Conservation (phyloP, 2,329 filamentous ascomycete species). For the Gliomastix tumulicola region DNA sequence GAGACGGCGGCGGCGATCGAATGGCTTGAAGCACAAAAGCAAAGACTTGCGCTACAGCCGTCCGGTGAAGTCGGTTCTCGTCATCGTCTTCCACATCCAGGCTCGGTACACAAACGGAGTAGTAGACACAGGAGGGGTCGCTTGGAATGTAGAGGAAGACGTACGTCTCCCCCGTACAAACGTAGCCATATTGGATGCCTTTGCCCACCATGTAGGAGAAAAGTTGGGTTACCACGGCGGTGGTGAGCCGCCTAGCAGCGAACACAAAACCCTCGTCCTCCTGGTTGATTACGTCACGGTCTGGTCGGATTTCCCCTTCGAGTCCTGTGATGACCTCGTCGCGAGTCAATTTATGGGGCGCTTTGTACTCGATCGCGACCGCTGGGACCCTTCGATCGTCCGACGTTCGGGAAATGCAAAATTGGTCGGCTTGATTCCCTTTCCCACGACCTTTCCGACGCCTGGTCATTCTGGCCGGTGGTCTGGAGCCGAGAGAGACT, state of each 20-base stretch:
- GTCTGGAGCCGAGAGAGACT: conserved; percentile 11
- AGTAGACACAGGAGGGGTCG: conserved; percentile 23
- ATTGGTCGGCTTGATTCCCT: conserved; percentile 1
- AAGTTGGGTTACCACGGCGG: conserved; percentile 28
- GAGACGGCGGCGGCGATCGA: too few species aligned
- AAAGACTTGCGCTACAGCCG: too few species aligned
- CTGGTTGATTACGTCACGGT: conserved; percentile 21
- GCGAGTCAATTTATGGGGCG: conserved; percentile 25
- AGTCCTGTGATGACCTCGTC: conserved; percentile 24
- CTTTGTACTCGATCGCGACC: conserved; percentile 27
- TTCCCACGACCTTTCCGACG: too few species aligned
- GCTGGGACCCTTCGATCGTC: conserved; percentile 11
- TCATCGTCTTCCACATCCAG: conserved; percentile 24
- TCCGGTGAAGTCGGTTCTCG: too few species aligned
- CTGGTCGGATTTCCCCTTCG: conserved; percentile 20
- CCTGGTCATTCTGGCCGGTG: too few species aligned
- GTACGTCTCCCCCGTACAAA: conserved; percentile 22
- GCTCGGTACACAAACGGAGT: conserved; percentile 20
- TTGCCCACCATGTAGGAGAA: conserved; percentile 27
- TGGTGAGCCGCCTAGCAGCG: conserved; percentile 16
- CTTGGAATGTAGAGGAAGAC: conserved; percentile 24
- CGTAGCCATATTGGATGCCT: conserved; percentile 17
- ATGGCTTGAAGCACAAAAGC: too few species aligned
- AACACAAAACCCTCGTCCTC: conserved; percentile 20
- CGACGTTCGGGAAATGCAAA: conserved; percentile 2